These are phyloP conservation scores for Fusarium stilboides DNA, from an alignment of 2,329 filamentous ascomycete species.

Conservation along the genomic window DNA sequence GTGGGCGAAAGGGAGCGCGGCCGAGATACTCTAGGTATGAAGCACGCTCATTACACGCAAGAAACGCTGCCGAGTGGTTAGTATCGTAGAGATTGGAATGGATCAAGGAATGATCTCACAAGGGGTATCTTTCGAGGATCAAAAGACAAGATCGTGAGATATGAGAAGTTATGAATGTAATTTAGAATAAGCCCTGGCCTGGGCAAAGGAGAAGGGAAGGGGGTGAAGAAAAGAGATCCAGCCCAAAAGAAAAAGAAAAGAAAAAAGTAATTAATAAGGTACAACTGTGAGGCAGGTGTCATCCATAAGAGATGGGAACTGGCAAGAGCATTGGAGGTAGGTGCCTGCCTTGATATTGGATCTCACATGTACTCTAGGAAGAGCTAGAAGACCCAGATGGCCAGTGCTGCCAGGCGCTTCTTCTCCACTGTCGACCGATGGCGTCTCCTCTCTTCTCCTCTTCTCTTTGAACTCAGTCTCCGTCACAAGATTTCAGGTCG, in stretches of 20 bases:
- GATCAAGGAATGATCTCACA: conserved; percentile 30
- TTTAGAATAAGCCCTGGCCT: conserved; percentile 29
- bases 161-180: conserved; percentile 29
- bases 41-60: conserved; percentile 27
- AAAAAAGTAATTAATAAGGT: conserved; percentile 9
- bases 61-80: conserved; percentile 26
- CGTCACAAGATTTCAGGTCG: conserved; percentile 33
- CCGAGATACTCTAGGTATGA: conserved; percentile 27
- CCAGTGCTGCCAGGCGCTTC: conserved; percentile 26
- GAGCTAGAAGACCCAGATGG: conserved; percentile 20
- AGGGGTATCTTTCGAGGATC: conserved; percentile 8
- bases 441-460: conserved; percentile 37
- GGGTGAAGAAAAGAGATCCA: conserved; percentile 7
- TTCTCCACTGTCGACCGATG: conserved; percentile 33
- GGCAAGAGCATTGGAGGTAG: conserved; percentile 10
- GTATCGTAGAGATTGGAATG: conserved; percentile 23
- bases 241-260: conserved; percentile 5
- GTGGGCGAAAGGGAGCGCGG: conserved; percentile 30
- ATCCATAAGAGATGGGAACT: conserved; percentile 8
- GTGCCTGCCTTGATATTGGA: conserved; percentile 11
- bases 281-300: conserved; percentile 21
- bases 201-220: conserved; percentile 18
- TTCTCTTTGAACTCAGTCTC: conserved; percentile 1
- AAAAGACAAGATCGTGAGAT: conserved; percentile 16
- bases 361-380: not conserved